Conservation (phyloP, 1,139 yeast genomes). For the Lodderomyces theae region DNA sequence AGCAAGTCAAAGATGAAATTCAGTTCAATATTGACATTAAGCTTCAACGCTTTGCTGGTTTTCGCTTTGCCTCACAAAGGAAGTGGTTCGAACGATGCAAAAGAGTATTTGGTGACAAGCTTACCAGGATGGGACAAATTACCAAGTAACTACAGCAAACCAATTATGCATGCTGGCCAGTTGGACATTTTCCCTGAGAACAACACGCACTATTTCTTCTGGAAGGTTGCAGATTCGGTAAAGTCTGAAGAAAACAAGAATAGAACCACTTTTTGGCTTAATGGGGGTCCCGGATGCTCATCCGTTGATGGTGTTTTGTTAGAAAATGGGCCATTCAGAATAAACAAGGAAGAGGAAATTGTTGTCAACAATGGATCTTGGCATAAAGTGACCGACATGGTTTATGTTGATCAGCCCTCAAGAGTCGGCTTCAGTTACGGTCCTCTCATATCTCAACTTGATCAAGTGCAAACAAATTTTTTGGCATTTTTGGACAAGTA, state of each 20-base stretch:
- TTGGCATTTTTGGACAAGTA: slow-evolving; percentile 64
- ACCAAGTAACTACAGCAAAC: slow-evolving; percentile 28
- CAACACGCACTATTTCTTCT: slow-evolving; percentile 61
- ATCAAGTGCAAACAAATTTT: slow-evolving; percentile 58
- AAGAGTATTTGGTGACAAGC: slow-evolving; percentile 31
- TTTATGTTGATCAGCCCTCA: slow-evolving; percentile 91
- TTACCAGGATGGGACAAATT: slow-evolving; percentile 42
- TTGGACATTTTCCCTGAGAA: slow-evolving; percentile 52
- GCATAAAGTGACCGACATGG: slow-evolving; percentile 74
- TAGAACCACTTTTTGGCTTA: slow-evolving; percentile 73
- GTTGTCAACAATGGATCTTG: slow-evolving; percentile 78
- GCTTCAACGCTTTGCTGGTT: too few species aligned
- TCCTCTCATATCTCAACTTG: slow-evolving; percentile 56
- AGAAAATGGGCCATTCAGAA: slow-evolving; percentile 86
- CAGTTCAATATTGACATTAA: too few species aligned
- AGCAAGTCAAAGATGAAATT: too few species aligned
- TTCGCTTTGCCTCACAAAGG: background rate
- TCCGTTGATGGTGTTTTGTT: slow-evolving; percentile 95
- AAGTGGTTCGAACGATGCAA: slow-evolving; percentile 9
- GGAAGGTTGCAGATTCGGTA: slow-evolving; percentile 44
- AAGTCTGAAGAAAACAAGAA: slow-evolving; percentile 20
- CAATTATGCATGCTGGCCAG: slow-evolving; percentile 72
- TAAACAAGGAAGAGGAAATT: slow-evolving; percentile 20
- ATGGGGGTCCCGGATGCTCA: slow-evolving; percentile 97
- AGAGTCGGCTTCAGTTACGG: slow-evolving; percentile 82